Evolutionary conservation across 2,329 filamentous ascomycete genomes (phyloP), one percentile per base, ranked within the genome.

Genomic region (Drechslera avenae): DNA sequence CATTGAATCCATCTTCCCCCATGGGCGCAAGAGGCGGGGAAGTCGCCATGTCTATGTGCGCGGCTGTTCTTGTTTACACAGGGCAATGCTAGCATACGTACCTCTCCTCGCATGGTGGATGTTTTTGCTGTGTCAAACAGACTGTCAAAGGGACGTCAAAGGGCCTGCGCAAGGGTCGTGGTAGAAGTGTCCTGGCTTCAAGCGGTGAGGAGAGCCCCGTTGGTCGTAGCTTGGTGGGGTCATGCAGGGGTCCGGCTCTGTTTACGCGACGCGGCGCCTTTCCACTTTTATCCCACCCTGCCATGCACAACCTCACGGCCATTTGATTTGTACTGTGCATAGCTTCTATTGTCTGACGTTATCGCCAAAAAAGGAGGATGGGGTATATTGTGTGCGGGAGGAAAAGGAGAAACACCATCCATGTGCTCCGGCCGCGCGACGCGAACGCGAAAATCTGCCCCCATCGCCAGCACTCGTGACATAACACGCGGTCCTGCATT

Each of bases 61-160:
- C 12, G 9, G 30, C 34, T 10, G 17, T 32, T 37, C 19, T 46
- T 34, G 33, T 31, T 40, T 32, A 36, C 12, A 23, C 14, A 28
- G 12, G 14, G 4, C 48, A 48, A 45, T 44, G 43, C 32, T 37
- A 46, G 32, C 13, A 50, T 40, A 72, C 72, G 30, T 68, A 74
- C 72, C 68, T 74, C 72, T 69, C 72, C 72, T 66, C 72, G 68
- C 72, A 74, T 74, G 58, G 57, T 74, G 68, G 40, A 59, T 63
- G 48, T 59, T 46, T 46, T 56, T 54, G 58, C 64, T 70, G 65
- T 71, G 61, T 68, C 68, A 67, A 67, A 71, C 65, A 71, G 67
- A 62, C 60, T 63, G 63, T 54, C 56, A 52, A 58, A 66, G 45
- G 57, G 47, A 52, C 47, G 54, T 57, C 51, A 46, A 46, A 50